These are phyloP conservation scores for Fraxinus paxiana DNA, from an alignment of 305 asterid species.

Conservation along the genomic window DNA sequence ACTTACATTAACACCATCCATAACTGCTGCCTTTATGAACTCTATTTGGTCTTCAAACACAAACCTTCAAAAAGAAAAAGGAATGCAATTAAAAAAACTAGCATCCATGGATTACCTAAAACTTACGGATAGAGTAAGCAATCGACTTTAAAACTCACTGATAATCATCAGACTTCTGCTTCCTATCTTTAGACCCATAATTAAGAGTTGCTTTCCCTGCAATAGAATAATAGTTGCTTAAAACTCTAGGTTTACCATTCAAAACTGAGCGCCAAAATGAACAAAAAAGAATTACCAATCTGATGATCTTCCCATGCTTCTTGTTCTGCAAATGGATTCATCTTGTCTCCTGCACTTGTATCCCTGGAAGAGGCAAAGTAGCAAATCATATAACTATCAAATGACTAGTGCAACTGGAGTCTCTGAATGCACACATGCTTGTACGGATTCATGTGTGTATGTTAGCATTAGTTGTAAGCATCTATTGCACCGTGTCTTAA, in stretches of 20 bases:
- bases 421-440: background rate
- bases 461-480: slow-evolving; percentile 15
- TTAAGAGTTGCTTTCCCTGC: slow-evolving; percentile 75
- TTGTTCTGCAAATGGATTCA: slow-evolving; percentile 83
- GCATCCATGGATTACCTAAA: slow-evolving; percentile 7
- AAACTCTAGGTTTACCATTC: slow-evolving; percentile 11
- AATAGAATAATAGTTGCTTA: slow-evolving; percentile 22
- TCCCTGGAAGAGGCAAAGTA: slow-evolving; percentile 46
- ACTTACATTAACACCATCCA: slow-evolving; percentile 68
- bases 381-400: slow-evolving; percentile 18
- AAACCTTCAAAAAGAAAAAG: slow-evolving; percentile 32
- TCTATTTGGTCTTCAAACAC: slow-evolving; percentile 95
- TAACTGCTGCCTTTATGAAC: slow-evolving; percentile 71
- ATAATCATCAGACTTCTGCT: slow-evolving; percentile 59
- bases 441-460: slow-evolving; percentile 4
- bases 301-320: slow-evolving; percentile 99
- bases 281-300: slow-evolving; percentile 44
- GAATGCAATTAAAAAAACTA: slow-evolving; percentile 1
- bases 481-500: slow-evolving; percentile 14
- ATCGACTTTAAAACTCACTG: slow-evolving; percentile 52
- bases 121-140: slow-evolving; percentile 12
- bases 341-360: slow-evolving; percentile 68
- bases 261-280: slow-evolving; percentile 7
- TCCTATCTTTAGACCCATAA: slow-evolving; percentile 70
- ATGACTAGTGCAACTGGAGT: slow-evolving; percentile 1